A percentile compares a stretch with the other conserved stretches of the same genome.
Evolutionary conservation across 768 basidiomycete genomes (phyloP).

Genomic region (Trametes meyenii): DNA sequence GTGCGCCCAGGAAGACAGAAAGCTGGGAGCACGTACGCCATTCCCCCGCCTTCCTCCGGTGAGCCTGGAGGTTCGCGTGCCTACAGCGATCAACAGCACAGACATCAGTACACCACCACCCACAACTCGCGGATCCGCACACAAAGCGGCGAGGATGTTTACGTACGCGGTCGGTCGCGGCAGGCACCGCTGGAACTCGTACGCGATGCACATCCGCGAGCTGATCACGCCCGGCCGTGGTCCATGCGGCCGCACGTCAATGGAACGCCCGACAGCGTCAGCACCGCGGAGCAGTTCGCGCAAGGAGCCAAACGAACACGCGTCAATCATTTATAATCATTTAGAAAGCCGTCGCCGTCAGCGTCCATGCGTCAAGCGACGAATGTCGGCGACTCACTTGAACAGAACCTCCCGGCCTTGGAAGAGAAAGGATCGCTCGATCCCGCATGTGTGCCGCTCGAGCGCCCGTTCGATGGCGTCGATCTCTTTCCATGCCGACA

Average conservation of each 20-base stretch:
- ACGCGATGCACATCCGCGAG: constrained; percentile 68
- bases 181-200: constrained; percentile 67
- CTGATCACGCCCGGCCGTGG: constrained; percentile 38
- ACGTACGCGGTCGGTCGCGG: constrained; percentile 61
- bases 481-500: constrained; percentile 71
- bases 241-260: constrained; percentile 1
- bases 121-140: background rate
- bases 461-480: constrained; percentile 66
- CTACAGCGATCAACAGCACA: constrained; percentile 53
- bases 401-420: constrained; percentile 75
- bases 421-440: constrained; percentile 70
- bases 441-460: constrained; percentile 62
- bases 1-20: background rate
- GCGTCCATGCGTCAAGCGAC: background rate
- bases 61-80: constrained; percentile 29
- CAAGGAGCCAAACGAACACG: background rate
- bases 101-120: constrained; percentile 50
- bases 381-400: constrained; percentile 53
- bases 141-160: background rate
- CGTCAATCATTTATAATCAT: background rate
- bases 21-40: constrained; percentile 30
- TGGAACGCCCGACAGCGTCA: background rate
- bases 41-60: constrained; percentile 35
- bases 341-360: background rate
- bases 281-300: background rate